A percentile compares a stretch with the other conserved stretches of the same genome.
Evolutionary conservation across 805 yeast genomes (phyloP).

Genomic region (Saccharomycopsis oosterbeekiorum): DNA sequence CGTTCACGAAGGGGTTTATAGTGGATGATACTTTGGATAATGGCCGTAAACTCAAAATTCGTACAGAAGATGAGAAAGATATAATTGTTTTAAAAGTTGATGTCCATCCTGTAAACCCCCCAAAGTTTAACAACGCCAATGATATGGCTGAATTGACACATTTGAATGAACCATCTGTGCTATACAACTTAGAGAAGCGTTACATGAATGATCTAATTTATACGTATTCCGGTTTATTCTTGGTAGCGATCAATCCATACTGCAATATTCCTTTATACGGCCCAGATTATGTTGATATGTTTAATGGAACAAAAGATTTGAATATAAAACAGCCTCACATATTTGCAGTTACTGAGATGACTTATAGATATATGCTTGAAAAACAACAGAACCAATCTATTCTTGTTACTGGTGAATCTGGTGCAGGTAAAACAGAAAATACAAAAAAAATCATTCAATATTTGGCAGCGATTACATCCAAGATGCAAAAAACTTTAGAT

Average conservation of each 20-base stretch:
- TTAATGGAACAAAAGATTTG: conserved; percentile 34
- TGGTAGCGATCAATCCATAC: conserved; percentile 95
- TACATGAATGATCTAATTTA: conserved; percentile 73
- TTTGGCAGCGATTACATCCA: conserved; percentile 62
- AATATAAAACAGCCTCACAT: conserved; percentile 69
- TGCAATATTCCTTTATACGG: conserved; percentile 63
- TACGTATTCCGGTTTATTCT: conserved; percentile 89
- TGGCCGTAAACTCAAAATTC: conserved; percentile 29
- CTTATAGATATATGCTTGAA: conserved; percentile 63
- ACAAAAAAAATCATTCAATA: conserved; percentile 93
- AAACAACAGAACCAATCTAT: conserved; percentile 77
- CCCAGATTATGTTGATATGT: conserved; percentile 43
- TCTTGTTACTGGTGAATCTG: conserved; percentile 96
- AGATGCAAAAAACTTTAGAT: conserved; percentile 4
- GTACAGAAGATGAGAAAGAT: conserved; percentile 31
- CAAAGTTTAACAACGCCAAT: conserved; percentile 78
- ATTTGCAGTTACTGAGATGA: conserved; percentile 80
- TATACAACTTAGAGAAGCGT: conserved; percentile 69
- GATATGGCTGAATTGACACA: conserved; percentile 95
- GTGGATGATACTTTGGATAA: conserved; percentile 32
- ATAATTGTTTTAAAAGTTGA: conserved; percentile 33
- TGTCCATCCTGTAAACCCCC: conserved; percentile 71
- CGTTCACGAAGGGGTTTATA: conserved; percentile 54
- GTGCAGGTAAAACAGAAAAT: conserved; percentile 98
- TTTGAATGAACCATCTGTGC: conserved; percentile 91